Conservation (phyloP, 169 alveolate genomes). For the Plasmodium sp. region DNA sequence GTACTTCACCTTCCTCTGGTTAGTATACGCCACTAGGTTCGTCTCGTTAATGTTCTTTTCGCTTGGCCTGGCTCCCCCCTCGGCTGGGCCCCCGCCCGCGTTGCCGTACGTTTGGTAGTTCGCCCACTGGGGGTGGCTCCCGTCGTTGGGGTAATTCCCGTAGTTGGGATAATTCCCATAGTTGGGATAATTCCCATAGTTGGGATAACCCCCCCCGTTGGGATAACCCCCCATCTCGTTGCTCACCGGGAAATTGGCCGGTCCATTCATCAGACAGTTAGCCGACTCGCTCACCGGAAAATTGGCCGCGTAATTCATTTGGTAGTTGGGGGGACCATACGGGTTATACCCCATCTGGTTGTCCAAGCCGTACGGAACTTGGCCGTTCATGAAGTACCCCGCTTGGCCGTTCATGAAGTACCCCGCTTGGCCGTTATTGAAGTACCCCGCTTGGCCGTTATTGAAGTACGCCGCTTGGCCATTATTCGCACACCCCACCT, state of each 20-base stretch:
- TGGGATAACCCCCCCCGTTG: background rate
- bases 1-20: conserved; percentile 12
- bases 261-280: too few relatives aligned
- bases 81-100: background rate
- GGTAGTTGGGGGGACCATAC: background rate
- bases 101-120: background rate
- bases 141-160: background rate
- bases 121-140: background rate
- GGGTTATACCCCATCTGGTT: conserved; percentile 1
- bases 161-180: background rate
- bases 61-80: background rate
- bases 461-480: background rate
- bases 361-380: background rate
- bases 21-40: conserved; percentile 45
- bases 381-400: background rate
- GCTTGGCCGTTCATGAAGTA: background rate
- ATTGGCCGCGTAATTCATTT: background rate
- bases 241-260: background rate
- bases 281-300: background rate
- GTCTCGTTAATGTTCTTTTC: conserved; percentile 4
- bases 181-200: background rate
- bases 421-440: background rate
- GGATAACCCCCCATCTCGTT: background rate
- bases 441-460: background rate
- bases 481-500: background rate